Conservation (phyloP, 1,139 yeast genomes). For the Blastobotrys malaysiensis region DNA sequence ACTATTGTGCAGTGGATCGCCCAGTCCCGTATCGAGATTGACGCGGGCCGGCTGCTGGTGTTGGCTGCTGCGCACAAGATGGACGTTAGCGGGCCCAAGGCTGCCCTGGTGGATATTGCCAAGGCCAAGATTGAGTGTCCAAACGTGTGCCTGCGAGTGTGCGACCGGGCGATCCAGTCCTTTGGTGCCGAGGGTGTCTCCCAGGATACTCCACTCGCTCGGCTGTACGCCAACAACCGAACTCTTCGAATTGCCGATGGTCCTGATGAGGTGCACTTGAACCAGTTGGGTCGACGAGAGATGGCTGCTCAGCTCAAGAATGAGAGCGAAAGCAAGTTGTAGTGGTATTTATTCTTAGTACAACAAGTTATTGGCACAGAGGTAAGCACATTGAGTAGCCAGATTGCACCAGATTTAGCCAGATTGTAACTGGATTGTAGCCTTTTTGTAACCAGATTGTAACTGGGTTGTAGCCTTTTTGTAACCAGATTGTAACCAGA, state of each 20-base stretch:
- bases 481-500: too few relatives aligned
- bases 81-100: conserved; percentile 52
- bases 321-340: conserved; percentile 1
- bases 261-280: conserved; percentile 68
- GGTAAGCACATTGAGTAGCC: too few relatives aligned
- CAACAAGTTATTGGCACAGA: too few relatives aligned
- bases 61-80: conserved; percentile 63
- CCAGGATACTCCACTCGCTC: conserved; percentile 59
- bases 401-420: too few relatives aligned
- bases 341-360: too few relatives aligned
- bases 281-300: conserved; percentile 51
- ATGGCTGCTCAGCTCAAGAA: conserved; percentile 20
- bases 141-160: conserved; percentile 46
- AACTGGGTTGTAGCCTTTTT: too few relatives aligned
- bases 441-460: too few relatives aligned
- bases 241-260: conserved; percentile 69
- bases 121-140: conserved; percentile 69
- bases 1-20: conserved; percentile 49
- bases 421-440: too few relatives aligned
- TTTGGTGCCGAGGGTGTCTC: conserved; percentile 65
- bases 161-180: conserved; percentile 66
- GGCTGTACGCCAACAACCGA: conserved; percentile 51
- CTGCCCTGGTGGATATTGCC: conserved; percentile 55
- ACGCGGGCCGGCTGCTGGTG: conserved; percentile 53
- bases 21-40: conserved; percentile 54